Conservation (phyloP, 139 green algal genomes). For the Marvania coccoides region DNA sequence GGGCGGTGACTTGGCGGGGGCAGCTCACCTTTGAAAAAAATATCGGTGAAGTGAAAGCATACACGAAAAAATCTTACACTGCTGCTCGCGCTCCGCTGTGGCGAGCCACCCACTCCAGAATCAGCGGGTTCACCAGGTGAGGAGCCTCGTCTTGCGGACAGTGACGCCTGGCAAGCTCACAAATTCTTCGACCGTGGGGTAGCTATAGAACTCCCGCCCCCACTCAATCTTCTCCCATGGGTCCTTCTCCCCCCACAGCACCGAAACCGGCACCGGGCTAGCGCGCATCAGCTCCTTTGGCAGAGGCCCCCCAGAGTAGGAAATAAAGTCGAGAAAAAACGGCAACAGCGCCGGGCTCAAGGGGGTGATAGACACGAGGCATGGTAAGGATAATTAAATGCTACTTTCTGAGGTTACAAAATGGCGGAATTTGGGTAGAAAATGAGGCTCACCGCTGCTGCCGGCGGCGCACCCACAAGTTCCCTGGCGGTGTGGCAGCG, state of each 20-base stretch:
- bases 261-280: slow-evolving; percentile 53
- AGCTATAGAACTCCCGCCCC: slow-evolving; percentile 50
- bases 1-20: too few relatives aligned
- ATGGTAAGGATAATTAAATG: too few relatives aligned
- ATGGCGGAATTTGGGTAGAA: too few relatives aligned
- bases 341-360: slow-evolving; percentile 71
- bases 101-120: slow-evolving; percentile 60
- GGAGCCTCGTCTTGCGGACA: slow-evolving; percentile 82
- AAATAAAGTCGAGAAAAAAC: slow-evolving; percentile 99
- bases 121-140: slow-evolving; percentile 84
- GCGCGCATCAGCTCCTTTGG: slow-evolving; percentile 76
- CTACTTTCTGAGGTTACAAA: too few relatives aligned
- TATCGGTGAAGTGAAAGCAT: too few relatives aligned
- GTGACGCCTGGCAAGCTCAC: slow-evolving; percentile 76
- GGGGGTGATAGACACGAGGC: too few relatives aligned
- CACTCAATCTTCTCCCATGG: slow-evolving; percentile 81
- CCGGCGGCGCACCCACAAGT: too few relatives aligned
- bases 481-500: too few relatives aligned
- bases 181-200: slow-evolving; percentile 73
- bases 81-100: too few relatives aligned
- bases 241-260: slow-evolving; percentile 87
- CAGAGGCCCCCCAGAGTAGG: slow-evolving; percentile 80
- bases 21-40: too few relatives aligned
- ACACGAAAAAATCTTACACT: too few relatives aligned
- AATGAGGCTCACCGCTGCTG: too few relatives aligned